Evolutionary conservation across 768 basidiomycete genomes (phyloP).

Genomic region (Termitomyces sp.): DNA sequence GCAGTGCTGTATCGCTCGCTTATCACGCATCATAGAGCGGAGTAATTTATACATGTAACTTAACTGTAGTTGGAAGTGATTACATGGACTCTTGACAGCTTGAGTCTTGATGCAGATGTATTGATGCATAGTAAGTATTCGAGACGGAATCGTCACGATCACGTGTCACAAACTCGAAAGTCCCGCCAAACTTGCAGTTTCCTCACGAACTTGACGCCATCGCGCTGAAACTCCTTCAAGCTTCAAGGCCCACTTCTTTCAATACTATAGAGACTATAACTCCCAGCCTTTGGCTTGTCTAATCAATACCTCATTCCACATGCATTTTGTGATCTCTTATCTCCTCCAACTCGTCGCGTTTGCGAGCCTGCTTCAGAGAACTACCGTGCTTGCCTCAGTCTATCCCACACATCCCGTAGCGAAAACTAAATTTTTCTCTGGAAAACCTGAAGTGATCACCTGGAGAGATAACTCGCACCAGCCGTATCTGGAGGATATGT

Average conservation of each 20-base stretch:
- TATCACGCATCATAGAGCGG: not conserved
- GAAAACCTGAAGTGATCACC: conserved; percentile 31
- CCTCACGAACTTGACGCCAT: not conserved
- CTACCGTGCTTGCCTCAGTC: conserved; percentile 25
- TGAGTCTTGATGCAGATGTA: too few species aligned
- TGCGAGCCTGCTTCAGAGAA: not conserved
- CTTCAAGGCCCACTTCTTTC: not conserved
- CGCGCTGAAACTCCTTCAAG: not conserved
- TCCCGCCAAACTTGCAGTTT: not conserved
- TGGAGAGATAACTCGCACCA: conserved; percentile 45
- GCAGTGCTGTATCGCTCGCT: too few species aligned
- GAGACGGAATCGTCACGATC: not conserved
- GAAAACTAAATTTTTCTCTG: conserved; percentile 38
- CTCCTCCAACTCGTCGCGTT: not conserved
- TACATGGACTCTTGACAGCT: too few species aligned
- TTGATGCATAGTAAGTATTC: too few species aligned
- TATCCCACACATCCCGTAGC: conserved; percentile 48
- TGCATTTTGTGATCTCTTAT: not conserved
- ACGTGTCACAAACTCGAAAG: not conserved
- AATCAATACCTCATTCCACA: not conserved
- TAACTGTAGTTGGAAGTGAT: not conserved
- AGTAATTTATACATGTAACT: not conserved
- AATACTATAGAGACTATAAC: not conserved
- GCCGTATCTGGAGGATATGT: conserved; percentile 38
- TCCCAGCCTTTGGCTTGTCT: not conserved